Conservation (phyloP, 2,329 filamentous ascomycete genomes). For the Basipetospora chlamydospora region DNA sequence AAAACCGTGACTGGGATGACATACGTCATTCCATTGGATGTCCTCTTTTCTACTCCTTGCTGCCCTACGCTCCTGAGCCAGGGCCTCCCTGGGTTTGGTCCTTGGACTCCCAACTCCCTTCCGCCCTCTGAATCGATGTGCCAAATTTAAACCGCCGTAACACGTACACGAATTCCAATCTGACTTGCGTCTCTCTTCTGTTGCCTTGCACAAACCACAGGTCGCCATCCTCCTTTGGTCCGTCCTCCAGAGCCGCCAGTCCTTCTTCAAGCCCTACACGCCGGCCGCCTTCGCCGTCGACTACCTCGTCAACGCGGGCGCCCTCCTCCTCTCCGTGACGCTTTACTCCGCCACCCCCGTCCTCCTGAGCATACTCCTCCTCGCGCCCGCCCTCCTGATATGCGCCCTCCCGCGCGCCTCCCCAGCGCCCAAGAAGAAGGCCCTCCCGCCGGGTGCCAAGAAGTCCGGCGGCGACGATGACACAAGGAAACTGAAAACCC, state of each 20-base stretch:
- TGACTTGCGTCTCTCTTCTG: too few relatives aligned
- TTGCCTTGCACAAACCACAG: too few relatives aligned
- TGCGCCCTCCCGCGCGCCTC: constrained; percentile 32
- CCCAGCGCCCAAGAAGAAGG: constrained; percentile 27
- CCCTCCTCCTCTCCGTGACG: constrained; percentile 72
- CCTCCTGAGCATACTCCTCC: constrained; percentile 58
- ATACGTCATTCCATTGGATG: too few relatives aligned
- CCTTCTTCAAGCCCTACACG: constrained; percentile 68
- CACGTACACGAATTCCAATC: too few relatives aligned
- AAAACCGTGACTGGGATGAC: too few relatives aligned
- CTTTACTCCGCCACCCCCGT: constrained; percentile 64
- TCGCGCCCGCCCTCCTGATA: constrained; percentile 51
- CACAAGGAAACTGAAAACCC: constrained; percentile 18
- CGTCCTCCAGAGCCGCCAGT: constrained; percentile 66
- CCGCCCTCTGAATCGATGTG: too few relatives aligned
- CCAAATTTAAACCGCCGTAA: too few relatives aligned
- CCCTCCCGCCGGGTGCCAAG: constrained; percentile 29
- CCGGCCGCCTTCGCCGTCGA: constrained; percentile 57
- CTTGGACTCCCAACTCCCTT: too few relatives aligned
- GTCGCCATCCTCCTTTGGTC: constrained; percentile 78
- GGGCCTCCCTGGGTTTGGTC: too few relatives aligned
- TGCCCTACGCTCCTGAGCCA: too few relatives aligned
- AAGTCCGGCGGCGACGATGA: constrained; percentile 19
- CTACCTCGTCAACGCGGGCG: constrained; percentile 73
- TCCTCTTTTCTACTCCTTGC: too few relatives aligned